Conservation (phyloP, 2,329 filamentous ascomycete species). For the Aureobasidium vineae region DNA sequence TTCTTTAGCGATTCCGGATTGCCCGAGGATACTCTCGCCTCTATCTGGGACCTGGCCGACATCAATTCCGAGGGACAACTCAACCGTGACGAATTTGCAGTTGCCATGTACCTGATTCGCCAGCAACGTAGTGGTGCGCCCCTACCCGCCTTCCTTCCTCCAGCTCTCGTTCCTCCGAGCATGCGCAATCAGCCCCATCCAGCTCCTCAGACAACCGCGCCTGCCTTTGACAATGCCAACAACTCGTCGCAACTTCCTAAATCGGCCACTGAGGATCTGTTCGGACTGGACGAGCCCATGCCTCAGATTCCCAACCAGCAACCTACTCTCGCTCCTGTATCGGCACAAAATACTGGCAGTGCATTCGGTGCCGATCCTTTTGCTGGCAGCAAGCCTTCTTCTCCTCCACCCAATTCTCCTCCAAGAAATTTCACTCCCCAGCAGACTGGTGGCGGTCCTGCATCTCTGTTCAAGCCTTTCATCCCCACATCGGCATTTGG, state of each 20-base stretch:
- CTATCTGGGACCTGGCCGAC: conserved; percentile 97
- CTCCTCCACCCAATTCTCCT: conserved; percentile 45
- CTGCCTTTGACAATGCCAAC: conserved; percentile 53
- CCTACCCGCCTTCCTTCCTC: conserved; percentile 73
- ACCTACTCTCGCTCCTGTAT: conserved; percentile 46
- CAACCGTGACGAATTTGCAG: conserved; percentile 86
- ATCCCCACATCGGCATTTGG: conserved; percentile 91
- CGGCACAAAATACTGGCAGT: conserved; percentile 70
- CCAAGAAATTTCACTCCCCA: conserved; percentile 27
- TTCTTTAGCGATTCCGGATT: conserved; percentile 94
- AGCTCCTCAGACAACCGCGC: conserved; percentile 48
- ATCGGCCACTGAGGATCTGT: conserved; percentile 89
- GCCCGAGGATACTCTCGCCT: conserved; percentile 81
- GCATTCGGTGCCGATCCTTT: conserved; percentile 62
- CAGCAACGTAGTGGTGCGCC: conserved; percentile 73
- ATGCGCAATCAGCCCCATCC: conserved; percentile 65
- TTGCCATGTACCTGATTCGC: conserved; percentile 95
- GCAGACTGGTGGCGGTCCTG: conserved; percentile 37
- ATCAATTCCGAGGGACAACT: conserved; percentile 86
- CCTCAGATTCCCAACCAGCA: conserved; percentile 47
- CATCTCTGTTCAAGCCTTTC: conserved; percentile 77
- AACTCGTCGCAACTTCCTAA: conserved; percentile 56
- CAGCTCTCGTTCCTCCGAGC: conserved; percentile 80
- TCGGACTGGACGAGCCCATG: conserved; percentile 79
- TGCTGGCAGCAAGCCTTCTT: conserved; percentile 48